Base-by-base conservation (phyloP, 306 rosid genomes). In the Carpinus viminea region DNA sequence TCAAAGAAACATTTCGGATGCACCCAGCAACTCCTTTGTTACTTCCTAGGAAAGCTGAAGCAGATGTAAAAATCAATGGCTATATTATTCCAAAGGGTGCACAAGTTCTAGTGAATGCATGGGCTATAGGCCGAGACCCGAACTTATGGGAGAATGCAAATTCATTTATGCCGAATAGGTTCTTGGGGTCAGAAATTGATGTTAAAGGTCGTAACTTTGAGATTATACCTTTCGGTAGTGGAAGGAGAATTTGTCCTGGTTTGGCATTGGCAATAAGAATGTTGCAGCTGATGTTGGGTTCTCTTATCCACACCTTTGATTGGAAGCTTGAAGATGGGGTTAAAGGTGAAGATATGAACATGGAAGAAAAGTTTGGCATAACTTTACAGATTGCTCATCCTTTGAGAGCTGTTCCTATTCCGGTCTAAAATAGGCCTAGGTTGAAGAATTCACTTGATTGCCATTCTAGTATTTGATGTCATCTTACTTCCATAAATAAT, bases 351-450 rank as follows among this genome's bases (percentile, higher is more conserved):
- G 84, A 78, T 9, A 20, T 91, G 84, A 77, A 85, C 54, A 72
- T 86, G 83, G 89, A 90, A 13, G 94, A 86, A 4, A 89, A 86
- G 57, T 68, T 78, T 80, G 90, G 92, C 0, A 52, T 90, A 45
- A 80, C 86, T 5, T 36, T 85, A 53, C 85, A 79, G 50, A 83
- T 87, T 78, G 79, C 88, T 34, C 73, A 72, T 11, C 87, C 92
- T 0, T 74, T 90, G 41, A 31, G 82, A 36, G 86, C 83, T 21
- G 28, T 85, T 20, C 92, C 92, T 12, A 56, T 34, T 21, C 45
- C 46, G 16, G n/a, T 68, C n/a, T 48, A 7, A 20, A 38, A 4
- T 38, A 38, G n/a, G n/a, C n/a, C n/a, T n/a, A n/a, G 6, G 34
- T 38, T 38, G 43, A 38, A 38, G 43, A 38, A 38, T 31, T 31